Conservation (phyloP, 305 asterid species). For the Withania somnifera region DNA sequence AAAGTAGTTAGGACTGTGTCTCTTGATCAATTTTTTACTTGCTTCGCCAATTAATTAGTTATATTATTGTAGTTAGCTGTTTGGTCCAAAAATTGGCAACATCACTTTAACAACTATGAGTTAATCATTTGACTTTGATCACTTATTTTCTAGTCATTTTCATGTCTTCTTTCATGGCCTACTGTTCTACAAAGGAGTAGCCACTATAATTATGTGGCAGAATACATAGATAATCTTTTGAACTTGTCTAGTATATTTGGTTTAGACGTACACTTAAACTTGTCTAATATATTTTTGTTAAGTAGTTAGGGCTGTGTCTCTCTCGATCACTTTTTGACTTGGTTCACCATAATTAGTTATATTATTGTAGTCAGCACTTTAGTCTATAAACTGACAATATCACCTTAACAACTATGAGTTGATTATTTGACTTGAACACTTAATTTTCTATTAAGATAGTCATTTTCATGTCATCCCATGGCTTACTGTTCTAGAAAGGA, state of each 20-base stretch:
- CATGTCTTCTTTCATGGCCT: neutral
- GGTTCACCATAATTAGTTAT: neutral
- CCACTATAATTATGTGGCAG: neutral
- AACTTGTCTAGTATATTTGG: too few relatives aligned
- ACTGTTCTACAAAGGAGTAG: neutral
- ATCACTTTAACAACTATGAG: neutral
- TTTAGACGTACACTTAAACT: too few relatives aligned
- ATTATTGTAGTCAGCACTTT: neutral
- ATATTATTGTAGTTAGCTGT: neutral
- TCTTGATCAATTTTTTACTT: neutral
- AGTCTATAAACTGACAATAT: neutral
- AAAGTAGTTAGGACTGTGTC: neutral
- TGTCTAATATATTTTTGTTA: too few relatives aligned
- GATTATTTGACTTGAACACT: slow-evolving; percentile 1
- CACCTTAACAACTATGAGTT: neutral
- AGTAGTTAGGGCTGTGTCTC: neutral
- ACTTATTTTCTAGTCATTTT: neutral
- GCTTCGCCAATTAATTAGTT: neutral
- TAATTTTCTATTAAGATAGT: neutral
- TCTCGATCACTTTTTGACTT: neutral
- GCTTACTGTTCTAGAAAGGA: neutral
- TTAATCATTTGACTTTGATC: slow-evolving; percentile 1
- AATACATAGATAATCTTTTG: neutral
- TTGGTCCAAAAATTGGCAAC: neutral
- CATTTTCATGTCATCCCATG: neutral